Evolutionary conservation across 306 rosid species (phyloP).

Genomic region (Citrullus colocynthis): DNA sequence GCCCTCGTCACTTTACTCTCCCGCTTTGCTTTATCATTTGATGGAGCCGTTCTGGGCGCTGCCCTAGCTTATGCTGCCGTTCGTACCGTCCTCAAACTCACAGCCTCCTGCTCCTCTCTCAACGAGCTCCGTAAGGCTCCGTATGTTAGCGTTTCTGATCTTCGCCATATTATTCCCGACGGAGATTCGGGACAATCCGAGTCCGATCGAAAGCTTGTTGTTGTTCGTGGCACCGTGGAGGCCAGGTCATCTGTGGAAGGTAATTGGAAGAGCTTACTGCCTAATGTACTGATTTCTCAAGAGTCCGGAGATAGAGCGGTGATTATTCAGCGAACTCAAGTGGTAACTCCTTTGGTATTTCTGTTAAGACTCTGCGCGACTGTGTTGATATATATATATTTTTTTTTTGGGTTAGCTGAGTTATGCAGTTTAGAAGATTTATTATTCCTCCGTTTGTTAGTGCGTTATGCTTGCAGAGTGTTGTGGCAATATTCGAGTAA

Average conservation of each 20-base stretch:
- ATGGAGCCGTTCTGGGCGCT: constrained; percentile 77
- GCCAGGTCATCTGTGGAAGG: constrained; percentile 52
- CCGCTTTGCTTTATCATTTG: constrained; percentile 51
- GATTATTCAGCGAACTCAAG: constrained; percentile 51
- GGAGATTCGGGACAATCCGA: constrained; percentile 12
- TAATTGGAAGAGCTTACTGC: constrained; percentile 32
- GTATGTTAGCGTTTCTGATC: constrained; percentile 50
- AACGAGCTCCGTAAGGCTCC: constrained; percentile 50
- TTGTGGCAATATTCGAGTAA: neutral
- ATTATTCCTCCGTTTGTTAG: neutral
- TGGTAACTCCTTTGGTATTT: constrained; percentile 24
- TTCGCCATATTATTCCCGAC: constrained; percentile 44
- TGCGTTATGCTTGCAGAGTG: neutral
- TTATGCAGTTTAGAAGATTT: neutral
- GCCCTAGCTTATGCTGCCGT: constrained; percentile 56
- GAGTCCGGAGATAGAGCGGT: constrained; percentile 71
- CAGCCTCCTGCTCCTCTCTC: constrained; percentile 41
- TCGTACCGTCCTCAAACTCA: constrained; percentile 38
- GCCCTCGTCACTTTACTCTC: constrained; percentile 55
- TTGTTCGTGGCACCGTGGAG: constrained; percentile 67
- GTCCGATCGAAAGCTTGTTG: constrained; percentile 24
- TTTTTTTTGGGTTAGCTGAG: neutral
- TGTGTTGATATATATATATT: too few species aligned
- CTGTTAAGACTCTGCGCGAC: neutral
- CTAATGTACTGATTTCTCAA: constrained; percentile 35